Evolutionary conservation across 2,329 filamentous ascomycete genomes (phyloP).

Genomic region (Fusarium coicis): DNA sequence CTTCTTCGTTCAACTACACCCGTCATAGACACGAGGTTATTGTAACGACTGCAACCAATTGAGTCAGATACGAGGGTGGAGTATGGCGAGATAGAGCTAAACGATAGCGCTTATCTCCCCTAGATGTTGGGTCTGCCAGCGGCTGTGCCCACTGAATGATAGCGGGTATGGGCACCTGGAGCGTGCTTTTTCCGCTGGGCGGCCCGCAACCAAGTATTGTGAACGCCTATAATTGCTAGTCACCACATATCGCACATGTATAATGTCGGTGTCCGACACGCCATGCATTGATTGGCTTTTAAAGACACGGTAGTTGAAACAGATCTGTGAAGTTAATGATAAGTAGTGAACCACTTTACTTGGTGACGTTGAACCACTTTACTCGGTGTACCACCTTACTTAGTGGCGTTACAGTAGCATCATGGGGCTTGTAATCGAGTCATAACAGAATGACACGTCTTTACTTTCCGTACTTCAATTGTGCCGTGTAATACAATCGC

Average conservation of each 20-base stretch:
- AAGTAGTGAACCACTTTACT: not conserved
- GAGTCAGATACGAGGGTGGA: not conserved
- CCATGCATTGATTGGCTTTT: not conserved
- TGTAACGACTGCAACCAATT: not conserved
- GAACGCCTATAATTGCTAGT: not conserved
- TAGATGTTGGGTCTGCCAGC: not conserved
- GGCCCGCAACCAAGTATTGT: not conserved
- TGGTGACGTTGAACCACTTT: too few relatives aligned
- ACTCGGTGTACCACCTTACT: not conserved
- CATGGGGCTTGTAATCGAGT: not conserved
- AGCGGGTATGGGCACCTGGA: not conserved
- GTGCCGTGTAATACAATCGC: not conserved
- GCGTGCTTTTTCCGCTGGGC: not conserved
- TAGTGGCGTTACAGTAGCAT: not conserved
- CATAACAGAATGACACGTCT: not conserved
- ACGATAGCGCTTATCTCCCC: not conserved
- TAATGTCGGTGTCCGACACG: not conserved
- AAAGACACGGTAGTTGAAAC: not conserved
- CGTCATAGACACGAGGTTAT: not conserved
- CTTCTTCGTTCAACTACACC: not conserved
- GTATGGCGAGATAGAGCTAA: not conserved
- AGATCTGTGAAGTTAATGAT: not conserved
- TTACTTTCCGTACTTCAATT: too few relatives aligned
- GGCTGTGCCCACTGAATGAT: not conserved
- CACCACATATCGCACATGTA: not conserved